Evolutionary conservation across 116 monocot genomes (phyloP).

Genomic region (Zostera marina): DNA sequence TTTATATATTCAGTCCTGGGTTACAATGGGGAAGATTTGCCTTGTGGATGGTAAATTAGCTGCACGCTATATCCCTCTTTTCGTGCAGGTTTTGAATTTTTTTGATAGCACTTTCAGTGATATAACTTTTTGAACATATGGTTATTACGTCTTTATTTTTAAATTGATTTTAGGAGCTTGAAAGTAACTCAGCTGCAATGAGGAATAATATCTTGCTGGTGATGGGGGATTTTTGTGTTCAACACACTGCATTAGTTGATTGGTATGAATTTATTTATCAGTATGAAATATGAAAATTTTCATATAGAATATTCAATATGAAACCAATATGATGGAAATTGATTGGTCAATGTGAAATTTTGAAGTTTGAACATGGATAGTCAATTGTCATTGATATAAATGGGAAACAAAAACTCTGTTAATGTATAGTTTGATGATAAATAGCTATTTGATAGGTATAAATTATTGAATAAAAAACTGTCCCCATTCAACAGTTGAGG

Average conservation of each 20-base stretch:
- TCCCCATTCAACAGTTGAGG: too few relatives aligned
- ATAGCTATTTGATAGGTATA: too few relatives aligned
- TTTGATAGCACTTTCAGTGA: neutral
- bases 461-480: too few relatives aligned
- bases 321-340: too few relatives aligned
- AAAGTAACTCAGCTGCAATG: constrained; percentile 69
- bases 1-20: constrained; percentile 81
- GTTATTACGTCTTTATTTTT: neutral
- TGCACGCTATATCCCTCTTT: constrained; percentile 80
- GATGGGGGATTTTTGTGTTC: constrained; percentile 91
- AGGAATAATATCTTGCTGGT: constrained; percentile 86
- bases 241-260: constrained; percentile 89
- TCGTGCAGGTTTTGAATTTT: constrained; percentile 54
- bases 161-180: constrained; percentile 53
- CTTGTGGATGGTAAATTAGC: constrained; percentile 79
- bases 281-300: too few relatives aligned
- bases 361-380: too few relatives aligned
- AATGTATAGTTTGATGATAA: too few relatives aligned
- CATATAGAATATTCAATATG: too few relatives aligned
- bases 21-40: constrained; percentile 92
- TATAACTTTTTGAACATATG: neutral
- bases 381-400: too few relatives aligned
- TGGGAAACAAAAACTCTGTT: too few relatives aligned
- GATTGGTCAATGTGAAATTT: too few relatives aligned
- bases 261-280: constrained; percentile 51